A percentile compares a stretch with the other conserved stretches of the same genome.
phyloP scores from a whole-genome alignment of 106 monocot species.

The Dendrobium nobile region DNA sequence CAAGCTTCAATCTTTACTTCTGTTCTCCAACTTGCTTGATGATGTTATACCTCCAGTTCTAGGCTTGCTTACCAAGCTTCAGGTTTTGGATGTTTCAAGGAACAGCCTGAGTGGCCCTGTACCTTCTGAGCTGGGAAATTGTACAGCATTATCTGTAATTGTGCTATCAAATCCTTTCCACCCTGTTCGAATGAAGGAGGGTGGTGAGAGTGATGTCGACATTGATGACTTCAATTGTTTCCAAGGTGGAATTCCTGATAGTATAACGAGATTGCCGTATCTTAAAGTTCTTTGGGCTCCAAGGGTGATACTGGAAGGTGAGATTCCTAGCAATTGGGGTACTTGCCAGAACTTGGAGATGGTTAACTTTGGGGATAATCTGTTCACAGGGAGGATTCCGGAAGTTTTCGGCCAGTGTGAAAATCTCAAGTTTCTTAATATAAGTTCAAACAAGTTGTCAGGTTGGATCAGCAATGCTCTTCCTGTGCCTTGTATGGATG shows the following conservation, averaged over 20 bases:
- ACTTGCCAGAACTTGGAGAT: slow-evolving; percentile 65
- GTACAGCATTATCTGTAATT: slow-evolving; percentile 47
- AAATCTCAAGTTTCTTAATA: slow-evolving; percentile 65
- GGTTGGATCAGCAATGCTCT: slow-evolving; percentile 50
- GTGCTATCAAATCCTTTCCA: slow-evolving; percentile 48
- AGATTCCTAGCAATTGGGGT: slow-evolving; percentile 62
- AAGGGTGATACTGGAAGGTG: slow-evolving; percentile 57
- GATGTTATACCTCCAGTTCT: slow-evolving; percentile 57
- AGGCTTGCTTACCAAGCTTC: slow-evolving; percentile 36
- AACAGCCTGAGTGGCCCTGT: slow-evolving; percentile 80
- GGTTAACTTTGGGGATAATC: slow-evolving; percentile 68
- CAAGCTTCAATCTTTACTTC: slow-evolving; percentile 34
- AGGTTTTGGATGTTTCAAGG: slow-evolving; percentile 60
- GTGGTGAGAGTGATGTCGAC: slow-evolving; percentile 12
- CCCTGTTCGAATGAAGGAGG: slow-evolving; percentile 6
- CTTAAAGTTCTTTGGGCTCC: slow-evolving; percentile 88
- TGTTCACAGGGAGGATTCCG: slow-evolving; percentile 50
- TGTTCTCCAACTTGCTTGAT: slow-evolving; percentile 70
- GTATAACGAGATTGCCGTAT: slow-evolving; percentile 44
- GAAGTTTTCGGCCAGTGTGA: slow-evolving; percentile 39
- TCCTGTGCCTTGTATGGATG: slow-evolving; percentile 73
- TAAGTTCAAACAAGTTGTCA: slow-evolving; percentile 72
- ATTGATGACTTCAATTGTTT: slow-evolving; percentile 76
- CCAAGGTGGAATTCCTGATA: slow-evolving; percentile 62
- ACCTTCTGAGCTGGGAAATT: slow-evolving; percentile 69